phyloP scores from a whole-genome alignment of 305 asterid genomes.

The Ilex paraguariensis region DNA sequence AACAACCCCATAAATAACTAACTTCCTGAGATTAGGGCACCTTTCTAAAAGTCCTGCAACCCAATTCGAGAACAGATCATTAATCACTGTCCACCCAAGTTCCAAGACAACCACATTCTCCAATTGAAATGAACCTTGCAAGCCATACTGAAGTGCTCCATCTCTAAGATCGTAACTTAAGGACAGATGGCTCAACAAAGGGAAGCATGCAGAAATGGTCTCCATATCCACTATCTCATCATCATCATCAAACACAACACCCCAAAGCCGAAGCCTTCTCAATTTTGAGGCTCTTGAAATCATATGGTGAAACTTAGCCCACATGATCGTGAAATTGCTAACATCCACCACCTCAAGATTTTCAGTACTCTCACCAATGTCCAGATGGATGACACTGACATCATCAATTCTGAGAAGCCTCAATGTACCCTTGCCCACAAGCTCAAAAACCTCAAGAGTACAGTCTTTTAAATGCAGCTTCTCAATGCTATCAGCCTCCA shows the following conservation, averaged over 20 bases:
- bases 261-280: slow-evolving; percentile 80
- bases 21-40: slow-evolving; percentile 65
- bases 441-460: slow-evolving; percentile 78
- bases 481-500: slow-evolving; percentile 81
- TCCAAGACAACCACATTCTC: slow-evolving; percentile 71
- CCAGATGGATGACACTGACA: slow-evolving; percentile 91
- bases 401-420: slow-evolving; percentile 76
- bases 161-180: slow-evolving; percentile 75
- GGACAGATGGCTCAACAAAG: slow-evolving; percentile 61
- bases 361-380: slow-evolving; percentile 77
- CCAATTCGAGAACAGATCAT: slow-evolving; percentile 67
- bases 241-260: slow-evolving; percentile 84
- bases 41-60: slow-evolving; percentile 72
- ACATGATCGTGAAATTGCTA: slow-evolving; percentile 86
- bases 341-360: slow-evolving; percentile 85
- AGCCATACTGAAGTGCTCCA: slow-evolving; percentile 60
- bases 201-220: slow-evolving; percentile 76
- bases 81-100: slow-evolving; percentile 85
- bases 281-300: slow-evolving; percentile 68
- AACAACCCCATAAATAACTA: slow-evolving; percentile 73
- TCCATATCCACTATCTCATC: slow-evolving; percentile 83
- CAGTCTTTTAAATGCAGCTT: slow-evolving; percentile 87
- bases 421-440: slow-evolving; percentile 70
- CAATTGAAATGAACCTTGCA: slow-evolving; percentile 65
- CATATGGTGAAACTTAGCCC: slow-evolving; percentile 88